Conservation (phyloP, 768 basidiomycete genomes). For the Xerocomus spinulosus region DNA sequence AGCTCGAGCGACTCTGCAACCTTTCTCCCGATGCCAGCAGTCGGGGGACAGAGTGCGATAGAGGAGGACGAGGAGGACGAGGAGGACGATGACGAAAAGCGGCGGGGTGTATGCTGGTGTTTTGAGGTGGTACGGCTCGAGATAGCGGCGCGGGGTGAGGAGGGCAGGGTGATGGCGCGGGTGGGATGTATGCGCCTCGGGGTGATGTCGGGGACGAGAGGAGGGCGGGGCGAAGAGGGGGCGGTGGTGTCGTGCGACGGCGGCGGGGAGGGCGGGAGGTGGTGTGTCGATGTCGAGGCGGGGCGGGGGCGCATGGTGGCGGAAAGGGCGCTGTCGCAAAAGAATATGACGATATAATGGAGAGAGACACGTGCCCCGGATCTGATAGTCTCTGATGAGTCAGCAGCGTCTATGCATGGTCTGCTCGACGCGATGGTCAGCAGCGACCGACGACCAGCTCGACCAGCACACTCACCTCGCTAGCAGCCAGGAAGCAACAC, state of each 20-base stretch:
- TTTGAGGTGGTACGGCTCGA: slow-evolving; percentile 22
- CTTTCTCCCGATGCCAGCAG: slow-evolving; percentile 64
- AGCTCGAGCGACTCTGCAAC: slow-evolving; percentile 78
- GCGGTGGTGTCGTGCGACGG: background rate
- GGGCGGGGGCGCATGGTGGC: background rate
- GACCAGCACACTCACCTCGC: slow-evolving; percentile 16
- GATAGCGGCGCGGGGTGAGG: slow-evolving; percentile 22
- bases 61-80: slow-evolving; percentile 22
- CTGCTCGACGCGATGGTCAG: slow-evolving; percentile 9
- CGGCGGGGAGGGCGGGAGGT: slow-evolving; percentile 4
- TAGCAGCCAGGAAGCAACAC: slow-evolving; percentile 12
- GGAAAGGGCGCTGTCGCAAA: background rate
- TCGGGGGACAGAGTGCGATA: slow-evolving; percentile 4
- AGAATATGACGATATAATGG: slow-evolving; percentile 33
- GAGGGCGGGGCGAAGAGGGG: slow-evolving; percentile 8
- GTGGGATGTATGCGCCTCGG: slow-evolving; percentile 22
- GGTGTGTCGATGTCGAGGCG: background rate
- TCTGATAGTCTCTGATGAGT: slow-evolving; percentile 27
- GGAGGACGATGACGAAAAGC: slow-evolving; percentile 26
- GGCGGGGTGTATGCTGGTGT: slow-evolving; percentile 32
- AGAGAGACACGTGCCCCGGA: slow-evolving; percentile 32
- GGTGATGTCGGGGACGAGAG: slow-evolving; percentile 31
- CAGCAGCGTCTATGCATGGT: slow-evolving; percentile 19
- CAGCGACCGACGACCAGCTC: background rate
- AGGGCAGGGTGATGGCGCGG: slow-evolving; percentile 32